Percentiles rank a stretch among this genome's conserved stretches.
These are phyloP conservation scores for Neoascochyta sp. DNA, from an alignment of 2,329 filamentous ascomycete genomes.

Conservation along the genomic window DNA sequence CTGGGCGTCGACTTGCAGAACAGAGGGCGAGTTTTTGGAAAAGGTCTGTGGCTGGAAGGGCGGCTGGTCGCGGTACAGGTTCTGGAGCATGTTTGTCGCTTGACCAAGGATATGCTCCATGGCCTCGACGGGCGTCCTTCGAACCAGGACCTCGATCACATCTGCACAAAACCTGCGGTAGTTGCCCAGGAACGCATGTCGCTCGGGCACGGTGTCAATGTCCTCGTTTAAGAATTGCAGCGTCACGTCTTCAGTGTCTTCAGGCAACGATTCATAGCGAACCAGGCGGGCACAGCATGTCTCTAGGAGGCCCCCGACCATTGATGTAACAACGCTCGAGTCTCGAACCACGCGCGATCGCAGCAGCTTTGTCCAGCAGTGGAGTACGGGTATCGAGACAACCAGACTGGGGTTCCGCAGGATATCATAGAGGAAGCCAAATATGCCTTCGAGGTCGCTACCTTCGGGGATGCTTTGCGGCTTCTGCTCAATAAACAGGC, in stretches of 20 bases:
- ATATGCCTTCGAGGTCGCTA: slow-evolving; percentile 68
- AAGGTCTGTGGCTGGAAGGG: slow-evolving; percentile 55
- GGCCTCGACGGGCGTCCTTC: slow-evolving; percentile 77
- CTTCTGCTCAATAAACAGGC: slow-evolving; percentile 77
- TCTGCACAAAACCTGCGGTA: slow-evolving; percentile 87
- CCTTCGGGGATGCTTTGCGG: slow-evolving; percentile 62
- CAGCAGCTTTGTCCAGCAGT: slow-evolving; percentile 83
- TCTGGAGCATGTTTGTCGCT: slow-evolving; percentile 69
- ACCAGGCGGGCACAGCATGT: slow-evolving; percentile 79
- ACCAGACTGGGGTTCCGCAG: slow-evolving; percentile 83
- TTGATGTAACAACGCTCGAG: slow-evolving; percentile 56
- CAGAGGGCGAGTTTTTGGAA: slow-evolving; percentile 66
- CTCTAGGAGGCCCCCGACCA: slow-evolving; percentile 74
- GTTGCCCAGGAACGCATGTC: slow-evolving; percentile 92
- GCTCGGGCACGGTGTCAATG: slow-evolving; percentile 89
- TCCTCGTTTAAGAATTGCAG: slow-evolving; percentile 84
- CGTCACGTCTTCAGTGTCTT: slow-evolving; percentile 75
- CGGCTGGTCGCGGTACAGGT: slow-evolving; percentile 68
- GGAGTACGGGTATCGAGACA: slow-evolving; percentile 87
- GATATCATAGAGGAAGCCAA: slow-evolving; percentile 74
- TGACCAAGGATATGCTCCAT: slow-evolving; percentile 81
- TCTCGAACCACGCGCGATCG: slow-evolving; percentile 66
- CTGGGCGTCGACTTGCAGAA: slow-evolving; percentile 79
- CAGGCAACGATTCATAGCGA: slow-evolving; percentile 80
- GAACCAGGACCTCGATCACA: slow-evolving; percentile 82